Conservation (phyloP, 257 asterid genomes). For the Solanum ossicruentum region DNA sequence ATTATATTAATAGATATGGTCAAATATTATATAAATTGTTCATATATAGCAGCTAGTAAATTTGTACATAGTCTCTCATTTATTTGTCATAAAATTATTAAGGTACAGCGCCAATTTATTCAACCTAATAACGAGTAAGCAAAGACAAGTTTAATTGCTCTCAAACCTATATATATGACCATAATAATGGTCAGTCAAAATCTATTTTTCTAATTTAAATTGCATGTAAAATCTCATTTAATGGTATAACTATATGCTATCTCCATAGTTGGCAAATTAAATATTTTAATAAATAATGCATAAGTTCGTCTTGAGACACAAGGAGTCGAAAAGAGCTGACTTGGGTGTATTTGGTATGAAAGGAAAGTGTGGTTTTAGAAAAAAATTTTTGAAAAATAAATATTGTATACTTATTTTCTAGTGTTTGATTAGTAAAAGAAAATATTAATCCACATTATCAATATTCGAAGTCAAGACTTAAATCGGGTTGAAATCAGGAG, state of each 20-base stretch:
- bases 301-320: background rate
- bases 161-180: background rate
- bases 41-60: background rate
- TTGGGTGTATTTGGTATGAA: no score
- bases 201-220: background rate
- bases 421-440: no score
- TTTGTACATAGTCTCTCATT: background rate
- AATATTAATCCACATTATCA: no score
- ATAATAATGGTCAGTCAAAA: background rate
- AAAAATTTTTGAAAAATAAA: no score
- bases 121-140: background rate
- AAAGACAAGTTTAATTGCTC: background rate
- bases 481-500: no score
- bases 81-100: background rate
- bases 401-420: no score
- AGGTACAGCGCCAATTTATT: background rate
- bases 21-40: background rate
- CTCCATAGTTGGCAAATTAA: background rate
- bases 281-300: background rate
- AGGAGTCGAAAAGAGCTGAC: background rate
- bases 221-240: background rate
- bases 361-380: no score
- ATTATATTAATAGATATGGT: background rate
- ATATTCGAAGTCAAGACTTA: no score
- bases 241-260: background rate